phyloP scores from a whole-genome alignment of 768 basidiomycete species.

The Mycena venus region DNA sequence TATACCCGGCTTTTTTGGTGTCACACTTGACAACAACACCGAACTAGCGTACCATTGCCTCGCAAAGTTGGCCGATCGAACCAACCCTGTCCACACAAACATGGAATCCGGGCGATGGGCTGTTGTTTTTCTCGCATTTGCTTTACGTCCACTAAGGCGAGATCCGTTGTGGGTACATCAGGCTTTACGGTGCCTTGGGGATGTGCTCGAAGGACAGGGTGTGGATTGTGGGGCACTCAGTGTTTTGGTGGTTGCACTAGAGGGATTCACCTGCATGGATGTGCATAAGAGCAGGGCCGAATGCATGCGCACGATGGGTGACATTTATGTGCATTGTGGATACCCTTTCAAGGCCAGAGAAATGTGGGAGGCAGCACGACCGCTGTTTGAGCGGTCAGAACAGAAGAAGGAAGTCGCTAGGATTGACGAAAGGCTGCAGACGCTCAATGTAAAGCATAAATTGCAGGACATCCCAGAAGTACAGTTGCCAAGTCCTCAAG shows the following conservation, averaged over 20 bases:
- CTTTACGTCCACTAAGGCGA: neutral
- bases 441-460: no score
- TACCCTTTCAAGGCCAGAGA: no score
- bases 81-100: neutral
- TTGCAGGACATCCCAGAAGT: no score
- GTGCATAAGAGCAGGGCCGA: no score
- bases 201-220: neutral
- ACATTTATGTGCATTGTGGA: no score
- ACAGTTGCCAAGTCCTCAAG: no score
- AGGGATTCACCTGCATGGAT: no score
- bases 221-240: neutral
- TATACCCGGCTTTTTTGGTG: neutral
- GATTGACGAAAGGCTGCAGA: neutral
- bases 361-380: no score
- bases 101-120: neutral
- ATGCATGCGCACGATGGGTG: no score
- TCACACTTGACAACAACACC: neutral
- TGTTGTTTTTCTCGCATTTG: neutral
- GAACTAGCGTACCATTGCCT: neutral
- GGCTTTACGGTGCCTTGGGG: neutral
- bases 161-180: neutral
- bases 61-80: neutral
- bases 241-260: neutral
- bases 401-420: no score
- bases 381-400: no score